phyloP scores from a whole-genome alignment of 257 asterid genomes.

The Phtheirospermum japonicum region DNA sequence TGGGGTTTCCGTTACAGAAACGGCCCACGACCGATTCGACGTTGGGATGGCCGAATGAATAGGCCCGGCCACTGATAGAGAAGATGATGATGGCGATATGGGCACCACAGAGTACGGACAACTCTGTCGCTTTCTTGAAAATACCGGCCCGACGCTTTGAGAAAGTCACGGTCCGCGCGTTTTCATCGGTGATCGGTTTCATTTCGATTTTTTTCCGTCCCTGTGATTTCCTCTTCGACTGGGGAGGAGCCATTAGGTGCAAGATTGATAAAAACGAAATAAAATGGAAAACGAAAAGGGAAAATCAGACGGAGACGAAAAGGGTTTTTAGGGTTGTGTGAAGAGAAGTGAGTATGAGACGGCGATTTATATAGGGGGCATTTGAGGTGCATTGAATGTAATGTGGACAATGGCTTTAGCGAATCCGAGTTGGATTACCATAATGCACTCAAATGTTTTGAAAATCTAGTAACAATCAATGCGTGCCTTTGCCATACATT shows the following conservation, averaged over 20 bases:
- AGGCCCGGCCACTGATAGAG: constrained; percentile 40
- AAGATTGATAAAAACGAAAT: not conserved
- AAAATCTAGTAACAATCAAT: constrained; percentile 36
- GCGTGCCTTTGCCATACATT: constrained; percentile 13
- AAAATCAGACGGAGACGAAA: constrained; percentile 1
- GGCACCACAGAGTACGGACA: constrained; percentile 40
- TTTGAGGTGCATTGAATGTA: constrained; percentile 19
- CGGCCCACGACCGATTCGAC: constrained; percentile 30
- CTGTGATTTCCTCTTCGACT: constrained; percentile 30
- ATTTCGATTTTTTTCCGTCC: constrained; percentile 40
- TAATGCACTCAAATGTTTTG: constrained; percentile 24
- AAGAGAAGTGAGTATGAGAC: constrained; percentile 4
- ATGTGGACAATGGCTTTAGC: constrained; percentile 17
- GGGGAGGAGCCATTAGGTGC: constrained; percentile 35
- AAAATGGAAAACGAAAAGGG: not conserved
- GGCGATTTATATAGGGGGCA: constrained; percentile 29
- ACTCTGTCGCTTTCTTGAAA: constrained; percentile 50
- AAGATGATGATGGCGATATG: constrained; percentile 39
- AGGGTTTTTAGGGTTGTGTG: constrained; percentile 4
- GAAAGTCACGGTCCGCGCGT: constrained; percentile 38
- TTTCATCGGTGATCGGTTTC: constrained; percentile 37
- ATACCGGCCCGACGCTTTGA: constrained; percentile 42
- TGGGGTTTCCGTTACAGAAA: constrained; percentile 12
- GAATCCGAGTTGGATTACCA: constrained; percentile 36
- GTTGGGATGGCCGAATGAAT: constrained; percentile 44